Percentiles rank a stretch among this genome's conserved stretches.
phyloP scores from a whole-genome alignment of 2,329 filamentous ascomycete species.

The Drechslera avenae region DNA sequence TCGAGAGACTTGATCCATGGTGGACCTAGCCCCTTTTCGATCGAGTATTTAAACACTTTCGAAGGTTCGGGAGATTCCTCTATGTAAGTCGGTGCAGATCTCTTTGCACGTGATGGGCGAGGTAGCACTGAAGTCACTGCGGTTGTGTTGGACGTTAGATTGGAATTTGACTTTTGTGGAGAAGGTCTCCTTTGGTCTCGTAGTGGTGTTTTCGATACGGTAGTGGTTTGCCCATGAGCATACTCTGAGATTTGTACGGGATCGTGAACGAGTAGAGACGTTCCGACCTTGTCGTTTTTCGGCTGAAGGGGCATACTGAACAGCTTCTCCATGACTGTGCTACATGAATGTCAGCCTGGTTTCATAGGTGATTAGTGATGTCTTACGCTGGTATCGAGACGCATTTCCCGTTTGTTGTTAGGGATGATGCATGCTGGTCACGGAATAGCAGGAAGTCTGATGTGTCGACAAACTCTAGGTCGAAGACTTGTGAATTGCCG shows the following conservation, averaged over 20 bases:
- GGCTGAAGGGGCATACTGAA: constrained; percentile 17
- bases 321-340: constrained; percentile 16
- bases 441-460: constrained; percentile 18
- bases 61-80: background rate
- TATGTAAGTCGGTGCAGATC: constrained; percentile 8
- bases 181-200: background rate
- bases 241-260: background rate
- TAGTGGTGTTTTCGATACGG: background rate
- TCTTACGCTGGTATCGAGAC: constrained; percentile 1
- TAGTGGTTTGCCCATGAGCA: background rate
- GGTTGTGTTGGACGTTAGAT: background rate
- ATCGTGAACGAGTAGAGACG: constrained; percentile 5
- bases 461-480: constrained; percentile 28
- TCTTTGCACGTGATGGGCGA: constrained; percentile 17
- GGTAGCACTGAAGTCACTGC: background rate
- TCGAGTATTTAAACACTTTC: constrained; percentile 26
- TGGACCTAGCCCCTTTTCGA: constrained; percentile 31
- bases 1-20: constrained; percentile 58
- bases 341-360: constrained; percentile 9
- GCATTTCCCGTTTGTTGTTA: background rate
- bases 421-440: background rate
- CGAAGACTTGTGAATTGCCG: constrained; percentile 18
- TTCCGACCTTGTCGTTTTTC: constrained; percentile 19
- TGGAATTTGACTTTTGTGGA: background rate
- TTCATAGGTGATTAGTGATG: background rate